Percentiles rank a stretch among this genome's conserved stretches.
These are phyloP conservation scores for Haplosporangium sp. DNA, from an alignment of 371 early-diverging fungal genomes.

Conservation along the genomic window DNA sequence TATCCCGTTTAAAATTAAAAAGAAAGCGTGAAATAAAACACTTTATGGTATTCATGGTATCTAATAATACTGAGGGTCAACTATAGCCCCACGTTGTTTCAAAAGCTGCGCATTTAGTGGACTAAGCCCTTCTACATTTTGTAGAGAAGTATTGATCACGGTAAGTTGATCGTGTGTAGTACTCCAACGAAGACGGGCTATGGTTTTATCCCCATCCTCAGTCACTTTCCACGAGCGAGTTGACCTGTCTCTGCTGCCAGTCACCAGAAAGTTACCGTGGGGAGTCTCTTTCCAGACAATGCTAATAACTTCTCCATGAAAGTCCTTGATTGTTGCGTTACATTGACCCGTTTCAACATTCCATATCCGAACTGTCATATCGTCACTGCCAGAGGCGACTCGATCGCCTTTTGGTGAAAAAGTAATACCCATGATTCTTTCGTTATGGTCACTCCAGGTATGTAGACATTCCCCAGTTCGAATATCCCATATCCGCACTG, in stretches of 20 bases:
- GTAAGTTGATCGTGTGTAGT: background rate
- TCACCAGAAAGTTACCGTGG: background rate
- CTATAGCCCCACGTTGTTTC: slow-evolving; percentile 4
- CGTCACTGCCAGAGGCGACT: slow-evolving; percentile 4
- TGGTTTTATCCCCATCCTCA: background rate
- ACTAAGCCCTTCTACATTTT: background rate
- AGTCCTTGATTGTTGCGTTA: background rate
- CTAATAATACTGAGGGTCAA: background rate
- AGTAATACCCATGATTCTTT: background rate
- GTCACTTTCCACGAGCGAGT: background rate
- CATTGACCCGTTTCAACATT: slow-evolving; percentile 8
- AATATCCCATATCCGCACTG: background rate
- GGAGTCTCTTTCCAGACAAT: slow-evolving; percentile 1
- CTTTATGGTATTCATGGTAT: background rate
- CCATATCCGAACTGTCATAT: slow-evolving; percentile 18
- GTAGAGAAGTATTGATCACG: background rate
- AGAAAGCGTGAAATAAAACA: background rate
- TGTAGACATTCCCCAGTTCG: background rate
- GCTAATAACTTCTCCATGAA: background rate
- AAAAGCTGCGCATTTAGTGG: background rate
- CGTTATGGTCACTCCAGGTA: background rate
- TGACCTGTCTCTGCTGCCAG: background rate
- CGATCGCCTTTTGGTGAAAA: slow-evolving; percentile 7
- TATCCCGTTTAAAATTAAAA: too few relatives aligned
- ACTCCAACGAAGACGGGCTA: background rate